Base-by-base conservation (phyloP, 768 basidiomycete species). In the Boletus pseudo-olivaceus region DNA sequence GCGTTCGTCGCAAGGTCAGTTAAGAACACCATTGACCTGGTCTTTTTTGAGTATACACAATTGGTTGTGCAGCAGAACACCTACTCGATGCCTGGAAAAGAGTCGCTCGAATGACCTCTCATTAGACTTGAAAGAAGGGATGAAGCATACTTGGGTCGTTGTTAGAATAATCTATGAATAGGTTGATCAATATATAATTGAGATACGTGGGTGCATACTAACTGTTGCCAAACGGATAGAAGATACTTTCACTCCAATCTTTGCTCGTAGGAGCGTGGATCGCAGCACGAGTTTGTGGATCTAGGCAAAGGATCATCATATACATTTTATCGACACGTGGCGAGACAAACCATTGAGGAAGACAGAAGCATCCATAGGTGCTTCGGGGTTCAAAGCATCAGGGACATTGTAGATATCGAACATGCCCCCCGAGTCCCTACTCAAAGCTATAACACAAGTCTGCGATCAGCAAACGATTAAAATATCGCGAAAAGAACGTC, bases 241-340 rank as follows among this genome's bases (percentile, higher is more conserved):
- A 29, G 52, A 76, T 66, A 34, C 49, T 64, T 34, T 59, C 55
- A 0, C 30, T 34, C 79, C 79, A 80, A 34, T 80, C 64, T 57
- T 77, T 75, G 65, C 79, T 87, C 9, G 76, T 80, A 4, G 87
- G 87, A 4, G 87, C 87, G 67, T 90, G 87, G 19, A 90, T 67
- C 1, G 87, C 87, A 38, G 76, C 69, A 46, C 79, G 74, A n/a
- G 78, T 81, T 39, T 67, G 75, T 44, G 76, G 73, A 60, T 87
- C 84, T 85, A 47, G 23, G 19, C 14, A 4, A 33, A 34, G 14
- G 6, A 23, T 33, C 1, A n/a, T 50, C 43, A 5, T 27, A 33
- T 11, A 9, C 2, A 34, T 33, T 5, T 7, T 19, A 19, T 34
- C n/a, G 7, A n/a, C 19, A 37, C 14, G 23, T 7, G 17, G 6